Evolutionary conservation across 2,329 filamentous ascomycete genomes (phyloP), one percentile per base, ranked within the genome.

Genomic region (Aspergillus sojae): DNA sequence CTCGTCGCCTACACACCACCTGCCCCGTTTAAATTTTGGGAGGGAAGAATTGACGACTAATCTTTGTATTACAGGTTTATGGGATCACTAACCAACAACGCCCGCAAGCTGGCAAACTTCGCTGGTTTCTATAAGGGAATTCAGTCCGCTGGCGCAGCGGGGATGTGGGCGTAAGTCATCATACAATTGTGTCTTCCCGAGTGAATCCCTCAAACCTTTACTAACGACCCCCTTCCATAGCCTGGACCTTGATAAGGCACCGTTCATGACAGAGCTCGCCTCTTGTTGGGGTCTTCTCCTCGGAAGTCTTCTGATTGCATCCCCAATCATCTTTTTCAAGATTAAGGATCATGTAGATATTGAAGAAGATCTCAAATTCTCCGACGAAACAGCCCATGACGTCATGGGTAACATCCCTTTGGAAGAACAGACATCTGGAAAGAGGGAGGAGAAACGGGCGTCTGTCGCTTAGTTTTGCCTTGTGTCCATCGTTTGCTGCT

Each of bases 81-180:
- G 91, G 94, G 94, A 57, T 88, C 94, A 9, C 84, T 97, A 50
- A 94, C 92, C 75, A 98, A 98, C 86, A 96, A 94, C 67, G 88
- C 91, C 65, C 92, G 94, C 77, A 94, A 93, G 78, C 87, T 94
- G 32, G 94, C 94, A 81, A 97, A 97, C 83, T 91, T 94, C 73
- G 91, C 93, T 48, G 94, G 92, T 66, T 94, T 91, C 83, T 95
- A 95, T 86, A 95, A 95, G 82, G 90, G 90, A 57, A 91, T 96
- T 67, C 93, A 96, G 78, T 94, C 91, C n/a, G 92, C 91, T 21
- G 93, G 92, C 70, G 89, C 89, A 3, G 93, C 91, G 63, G 86
- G 79, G 60, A 80, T 79, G 64, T 82, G 77, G 80, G 77, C 71
- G 76, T 79, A 76, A 69, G 77, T 72, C 45, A 55, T 9, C 57